Base-by-base conservation (phyloP, 2,329 filamentous ascomycete species). In the Tolypocladium sp. region DNA sequence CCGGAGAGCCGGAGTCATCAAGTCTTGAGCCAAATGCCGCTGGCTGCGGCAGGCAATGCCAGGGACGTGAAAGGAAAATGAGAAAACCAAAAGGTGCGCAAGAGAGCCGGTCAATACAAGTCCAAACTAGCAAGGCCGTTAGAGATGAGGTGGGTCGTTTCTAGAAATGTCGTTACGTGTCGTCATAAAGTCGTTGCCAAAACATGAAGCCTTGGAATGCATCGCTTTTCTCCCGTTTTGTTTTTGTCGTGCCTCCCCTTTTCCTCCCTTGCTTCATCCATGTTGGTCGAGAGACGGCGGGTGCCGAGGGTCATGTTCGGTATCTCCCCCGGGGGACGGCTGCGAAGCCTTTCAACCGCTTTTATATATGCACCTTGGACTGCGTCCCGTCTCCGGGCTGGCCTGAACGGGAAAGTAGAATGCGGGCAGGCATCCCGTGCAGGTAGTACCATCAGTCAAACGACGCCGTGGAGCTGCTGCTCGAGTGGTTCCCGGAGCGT, bases 381-480 rank as follows among this genome's bases (percentile, higher is more conserved):
- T 54, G 38, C 54, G 25, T 56, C 52, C 30, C 59, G 63, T 61
- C 49, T 35, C 49, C 49, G 10, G 49, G 49, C 30, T 35, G 49
- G 49, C 49, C 20, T 22, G 30, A 30, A 35, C 4, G 49, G 49
- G 13, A n/a, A 22, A 12, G 30, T 5, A 33, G 49, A 35, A n/a
- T 12, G 49, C 49, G 49, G 13, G 30, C 27, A 13, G 30, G 33
- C 57, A 38, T 57, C 38, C 25, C 33, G 17, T 56, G 56, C 37
- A 57, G 15, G n/a, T 8, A 8, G 20, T 38, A 42, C 53, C 44
- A 57, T 75, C 75, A 84, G 61, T 85, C 82, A 66, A 83, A 79
- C 27, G 83, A 86, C 44, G 81, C 77, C 59, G 82, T 85, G 55
- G 83, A 86, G 71, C 81, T 84, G 76, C 82, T 84, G 76, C 82